Conservation (phyloP, 306 rosid genomes). For the Canavalia gladiata region DNA sequence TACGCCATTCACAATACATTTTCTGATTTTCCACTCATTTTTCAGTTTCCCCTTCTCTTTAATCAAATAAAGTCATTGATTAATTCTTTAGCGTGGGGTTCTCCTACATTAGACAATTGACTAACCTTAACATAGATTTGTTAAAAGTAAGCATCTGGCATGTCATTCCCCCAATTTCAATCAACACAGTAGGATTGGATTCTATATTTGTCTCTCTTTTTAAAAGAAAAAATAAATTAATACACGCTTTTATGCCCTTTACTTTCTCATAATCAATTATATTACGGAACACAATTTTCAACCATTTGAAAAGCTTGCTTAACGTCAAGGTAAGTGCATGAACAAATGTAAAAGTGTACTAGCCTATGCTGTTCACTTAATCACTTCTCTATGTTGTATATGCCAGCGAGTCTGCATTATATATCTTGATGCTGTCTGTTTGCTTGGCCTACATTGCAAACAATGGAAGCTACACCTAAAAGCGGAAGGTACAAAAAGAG, state of each 20-base stretch:
- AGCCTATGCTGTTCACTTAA: background rate
- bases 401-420: constrained; percentile 28
- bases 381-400: background rate
- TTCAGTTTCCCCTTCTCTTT: constrained; percentile 14
- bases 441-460: constrained; percentile 20
- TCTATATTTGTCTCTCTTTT: constrained; percentile 13
- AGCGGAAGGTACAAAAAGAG: constrained; percentile 46
- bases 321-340: constrained; percentile 39
- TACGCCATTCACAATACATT: constrained; percentile 34
- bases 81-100: constrained; percentile 31
- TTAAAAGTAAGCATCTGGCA: constrained; percentile 37
- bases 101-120: constrained; percentile 23
- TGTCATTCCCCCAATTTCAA: background rate
- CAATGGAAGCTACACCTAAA: constrained; percentile 45
- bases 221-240: background rate
- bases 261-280: constrained; percentile 1
- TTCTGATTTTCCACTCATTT: constrained; percentile 34
- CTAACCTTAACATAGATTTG: constrained; percentile 18
- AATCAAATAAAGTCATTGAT: constrained; percentile 14
- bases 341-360: background rate
- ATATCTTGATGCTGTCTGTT: constrained; percentile 32
- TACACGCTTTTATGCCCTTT: background rate
- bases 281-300: constrained; percentile 14
- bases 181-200: constrained; percentile 20
- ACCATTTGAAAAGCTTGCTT: background rate